These are phyloP conservation scores for Excoecaria cochinchinensis DNA, from an alignment of 345 rosid genomes.

Conservation along the genomic window DNA sequence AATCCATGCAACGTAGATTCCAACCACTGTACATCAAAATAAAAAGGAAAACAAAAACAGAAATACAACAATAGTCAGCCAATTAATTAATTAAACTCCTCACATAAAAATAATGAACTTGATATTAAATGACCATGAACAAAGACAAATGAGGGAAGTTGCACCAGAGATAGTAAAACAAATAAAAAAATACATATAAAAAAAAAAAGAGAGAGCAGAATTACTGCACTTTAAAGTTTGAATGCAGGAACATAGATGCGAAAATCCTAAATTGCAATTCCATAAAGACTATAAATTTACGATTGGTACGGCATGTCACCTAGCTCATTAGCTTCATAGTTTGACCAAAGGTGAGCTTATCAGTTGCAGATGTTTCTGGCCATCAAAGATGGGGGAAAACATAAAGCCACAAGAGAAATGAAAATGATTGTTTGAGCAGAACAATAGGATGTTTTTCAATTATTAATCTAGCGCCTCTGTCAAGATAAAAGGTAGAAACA, in stretches of 20 bases:
- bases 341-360: too few relatives aligned
- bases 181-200: neutral
- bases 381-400: too few relatives aligned
- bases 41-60: neutral
- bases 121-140: neutral
- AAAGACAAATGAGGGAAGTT: neutral
- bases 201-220: too few relatives aligned
- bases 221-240: too few relatives aligned
- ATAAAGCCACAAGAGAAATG: neutral
- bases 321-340: too few relatives aligned
- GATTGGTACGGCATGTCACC: too few relatives aligned
- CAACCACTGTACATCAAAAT: constrained; percentile 64
- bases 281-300: too few relatives aligned
- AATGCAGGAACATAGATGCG: too few relatives aligned
- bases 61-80: neutral
- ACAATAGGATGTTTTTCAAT: neutral
- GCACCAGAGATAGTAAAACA: neutral
- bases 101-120: neutral
- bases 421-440: too few relatives aligned
- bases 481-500: neutral
- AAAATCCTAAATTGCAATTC: too few relatives aligned
- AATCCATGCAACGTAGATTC: constrained; percentile 97
- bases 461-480: neutral
- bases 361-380: too few relatives aligned
- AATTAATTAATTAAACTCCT: neutral